Percentiles rank a stretch among this genome's conserved stretches.
Evolutionary conservation across 495 filamentous ascomycete species (phyloP).

Genomic region (Penicillium arizonense): DNA sequence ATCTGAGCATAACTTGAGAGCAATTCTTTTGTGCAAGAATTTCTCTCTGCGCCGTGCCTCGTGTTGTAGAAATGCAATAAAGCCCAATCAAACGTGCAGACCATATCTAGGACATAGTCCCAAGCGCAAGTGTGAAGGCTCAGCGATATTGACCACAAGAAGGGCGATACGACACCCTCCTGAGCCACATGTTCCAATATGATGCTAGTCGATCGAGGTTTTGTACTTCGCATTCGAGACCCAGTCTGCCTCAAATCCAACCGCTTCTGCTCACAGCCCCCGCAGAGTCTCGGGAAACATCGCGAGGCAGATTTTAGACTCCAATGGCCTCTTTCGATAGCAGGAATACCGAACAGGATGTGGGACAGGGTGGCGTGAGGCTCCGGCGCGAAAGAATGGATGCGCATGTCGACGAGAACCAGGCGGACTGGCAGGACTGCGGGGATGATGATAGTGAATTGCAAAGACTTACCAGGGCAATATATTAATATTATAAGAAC

Average conservation of each 20-base stretch:
- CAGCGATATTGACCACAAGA: too few relatives aligned
- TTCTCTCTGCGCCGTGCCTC: not conserved
- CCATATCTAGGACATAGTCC: not conserved
- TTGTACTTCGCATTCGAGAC: conserved; percentile 7
- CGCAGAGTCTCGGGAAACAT: not conserved
- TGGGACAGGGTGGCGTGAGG: conserved; percentile 9
- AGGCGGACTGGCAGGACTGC: conserved; percentile 15
- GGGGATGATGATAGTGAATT: conserved; percentile 16
- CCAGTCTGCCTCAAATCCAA: conserved; percentile 4
- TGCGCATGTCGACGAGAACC: conserved; percentile 18
- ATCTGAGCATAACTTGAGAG: not conserved
- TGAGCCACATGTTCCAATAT: not conserved
- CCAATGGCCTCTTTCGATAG: not conserved
- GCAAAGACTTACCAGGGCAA: conserved; percentile 19
- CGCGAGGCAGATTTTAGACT: not conserved
- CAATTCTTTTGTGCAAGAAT: not conserved
- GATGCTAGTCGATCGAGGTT: conserved; percentile 1
- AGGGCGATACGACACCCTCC: too few relatives aligned
- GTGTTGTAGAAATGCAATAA: not conserved
- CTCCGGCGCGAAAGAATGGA: conserved; percentile 11
- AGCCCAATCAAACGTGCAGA: not conserved
- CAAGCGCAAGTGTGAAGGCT: not conserved
- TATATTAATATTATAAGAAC: conserved; percentile 4
- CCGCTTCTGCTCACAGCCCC: not conserved
- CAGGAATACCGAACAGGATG: not conserved